phyloP scores from a whole-genome alignment of 2,329 filamentous ascomycete genomes.

The Aspergillus sp. region DNA sequence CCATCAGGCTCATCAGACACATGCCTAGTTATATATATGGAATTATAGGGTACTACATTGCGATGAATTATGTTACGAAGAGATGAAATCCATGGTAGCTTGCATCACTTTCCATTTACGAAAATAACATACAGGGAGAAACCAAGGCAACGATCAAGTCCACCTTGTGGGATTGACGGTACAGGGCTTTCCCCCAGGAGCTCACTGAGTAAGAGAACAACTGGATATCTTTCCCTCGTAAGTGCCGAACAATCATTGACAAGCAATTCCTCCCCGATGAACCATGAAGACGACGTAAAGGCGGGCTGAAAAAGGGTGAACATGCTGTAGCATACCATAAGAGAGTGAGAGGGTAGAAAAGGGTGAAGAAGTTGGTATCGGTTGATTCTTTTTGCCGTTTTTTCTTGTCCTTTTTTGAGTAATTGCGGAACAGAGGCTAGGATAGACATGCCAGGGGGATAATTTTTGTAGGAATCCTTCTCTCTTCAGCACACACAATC shows the following conservation, averaged over 20 bases:
- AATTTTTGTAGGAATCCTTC: constrained; percentile 23
- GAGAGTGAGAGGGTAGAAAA: constrained; percentile 30
- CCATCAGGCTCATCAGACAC: too few species aligned
- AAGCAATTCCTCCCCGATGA: constrained; percentile 43
- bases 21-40: background rate
- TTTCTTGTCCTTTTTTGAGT: constrained; percentile 38
- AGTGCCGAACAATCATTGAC: constrained; percentile 72
- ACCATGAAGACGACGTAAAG: constrained; percentile 34
- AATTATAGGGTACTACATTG: background rate
- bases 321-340: constrained; percentile 31
- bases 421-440: constrained; percentile 41
- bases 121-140: constrained; percentile 46
- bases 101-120: constrained; percentile 43
- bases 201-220: constrained; percentile 48
- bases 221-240: constrained; percentile 99
- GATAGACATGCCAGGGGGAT: constrained; percentile 45
- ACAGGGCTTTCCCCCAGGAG: constrained; percentile 97
- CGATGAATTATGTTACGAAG: constrained; percentile 1
- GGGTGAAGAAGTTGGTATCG: constrained; percentile 31
- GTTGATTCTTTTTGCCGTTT: constrained; percentile 39
- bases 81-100: constrained; percentile 31
- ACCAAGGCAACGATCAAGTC: constrained; percentile 85
- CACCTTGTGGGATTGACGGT: constrained; percentile 73
- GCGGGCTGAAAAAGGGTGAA: constrained; percentile 28
- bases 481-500: constrained; percentile 26